Conservation (phyloP, 1,139 yeast genomes). For the Pichiaceae sp. region DNA sequence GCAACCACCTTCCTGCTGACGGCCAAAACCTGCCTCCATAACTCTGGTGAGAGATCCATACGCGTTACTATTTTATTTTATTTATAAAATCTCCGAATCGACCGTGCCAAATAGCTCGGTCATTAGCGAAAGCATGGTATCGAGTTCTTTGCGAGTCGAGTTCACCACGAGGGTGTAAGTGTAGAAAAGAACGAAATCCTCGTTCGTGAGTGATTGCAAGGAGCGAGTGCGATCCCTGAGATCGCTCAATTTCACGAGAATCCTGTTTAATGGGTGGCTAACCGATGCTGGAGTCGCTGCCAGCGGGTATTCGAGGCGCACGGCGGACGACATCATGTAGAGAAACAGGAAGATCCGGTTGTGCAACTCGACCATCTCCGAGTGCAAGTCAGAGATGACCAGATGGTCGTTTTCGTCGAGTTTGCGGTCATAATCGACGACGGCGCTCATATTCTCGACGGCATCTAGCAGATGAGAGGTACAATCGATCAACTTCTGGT, state of each 20-base stretch:
- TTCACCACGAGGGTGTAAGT: slow-evolving; percentile 68
- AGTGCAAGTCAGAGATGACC: slow-evolving; percentile 46
- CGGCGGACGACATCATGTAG: slow-evolving; percentile 72
- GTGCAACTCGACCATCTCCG: slow-evolving; percentile 61
- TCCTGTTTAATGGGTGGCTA: slow-evolving; percentile 64
- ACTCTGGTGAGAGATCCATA: too few species aligned
- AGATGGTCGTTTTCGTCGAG: slow-evolving; percentile 46
- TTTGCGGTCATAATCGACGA: slow-evolving; percentile 54
- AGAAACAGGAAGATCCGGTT: slow-evolving; percentile 65
- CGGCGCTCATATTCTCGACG: slow-evolving; percentile 60
- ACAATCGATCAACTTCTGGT: slow-evolving; percentile 39
- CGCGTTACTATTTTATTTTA: not conserved
- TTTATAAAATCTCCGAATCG: slow-evolving; percentile 2
- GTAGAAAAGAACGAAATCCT: slow-evolving; percentile 69
- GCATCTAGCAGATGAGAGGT: slow-evolving; percentile 69
- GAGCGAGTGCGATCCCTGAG: slow-evolving; percentile 30
- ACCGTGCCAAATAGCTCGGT: slow-evolving; percentile 51
- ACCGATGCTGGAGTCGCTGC: slow-evolving; percentile 75
- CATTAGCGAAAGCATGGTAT: slow-evolving; percentile 44
- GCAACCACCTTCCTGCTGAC: too few species aligned
- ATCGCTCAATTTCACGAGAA: slow-evolving; percentile 55
- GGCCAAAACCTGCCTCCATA: too few species aligned
- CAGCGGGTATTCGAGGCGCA: slow-evolving; percentile 66
- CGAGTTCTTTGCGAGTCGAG: slow-evolving; percentile 57
- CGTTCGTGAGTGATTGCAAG: slow-evolving; percentile 34